Percentiles rank a stretch among this genome's conserved stretches.
Conservation (phyloP, 2,329 filamentous ascomycete genomes). For the Aspergillus nomiae region DNA sequence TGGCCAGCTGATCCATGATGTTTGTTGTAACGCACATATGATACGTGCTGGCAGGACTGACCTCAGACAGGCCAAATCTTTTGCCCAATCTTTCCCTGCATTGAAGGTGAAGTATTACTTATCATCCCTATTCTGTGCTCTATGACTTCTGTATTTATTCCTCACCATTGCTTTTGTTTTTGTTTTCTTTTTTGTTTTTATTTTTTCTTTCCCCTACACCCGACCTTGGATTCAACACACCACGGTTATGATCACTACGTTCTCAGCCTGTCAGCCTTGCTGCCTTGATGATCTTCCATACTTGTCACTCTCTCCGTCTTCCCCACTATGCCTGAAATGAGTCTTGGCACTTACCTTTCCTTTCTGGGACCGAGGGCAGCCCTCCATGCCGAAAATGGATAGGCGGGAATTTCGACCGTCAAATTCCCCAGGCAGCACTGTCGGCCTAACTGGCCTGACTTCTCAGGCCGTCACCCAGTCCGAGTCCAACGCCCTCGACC, state of each 20-base stretch:
- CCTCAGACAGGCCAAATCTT: background rate
- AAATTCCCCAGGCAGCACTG: slow-evolving; percentile 11
- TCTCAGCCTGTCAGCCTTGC: background rate
- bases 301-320: background rate
- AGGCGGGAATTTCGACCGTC: slow-evolving; percentile 8
- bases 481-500: background rate
- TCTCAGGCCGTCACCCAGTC: slow-evolving; percentile 8
- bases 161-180: background rate
- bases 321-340: slow-evolving; percentile 13
- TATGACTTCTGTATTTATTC: background rate
- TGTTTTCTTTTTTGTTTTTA: background rate
- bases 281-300: slow-evolving; percentile 5
- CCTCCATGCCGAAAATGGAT: slow-evolving; percentile 10
- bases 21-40: background rate
- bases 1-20: background rate
- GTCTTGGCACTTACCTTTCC: slow-evolving; percentile 11
- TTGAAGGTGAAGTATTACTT: background rate
- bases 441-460: slow-evolving; percentile 6
- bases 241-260: background rate
- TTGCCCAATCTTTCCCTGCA: background rate
- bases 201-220: background rate
- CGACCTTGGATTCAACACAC: background rate
- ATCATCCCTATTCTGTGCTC: background rate
- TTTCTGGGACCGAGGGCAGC: slow-evolving; percentile 8
- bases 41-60: background rate